Evolutionary conservation across 2,329 filamentous ascomycete species (phyloP), one percentile per base, ranked within the genome.

Genomic region (Penicillium palitans): DNA sequence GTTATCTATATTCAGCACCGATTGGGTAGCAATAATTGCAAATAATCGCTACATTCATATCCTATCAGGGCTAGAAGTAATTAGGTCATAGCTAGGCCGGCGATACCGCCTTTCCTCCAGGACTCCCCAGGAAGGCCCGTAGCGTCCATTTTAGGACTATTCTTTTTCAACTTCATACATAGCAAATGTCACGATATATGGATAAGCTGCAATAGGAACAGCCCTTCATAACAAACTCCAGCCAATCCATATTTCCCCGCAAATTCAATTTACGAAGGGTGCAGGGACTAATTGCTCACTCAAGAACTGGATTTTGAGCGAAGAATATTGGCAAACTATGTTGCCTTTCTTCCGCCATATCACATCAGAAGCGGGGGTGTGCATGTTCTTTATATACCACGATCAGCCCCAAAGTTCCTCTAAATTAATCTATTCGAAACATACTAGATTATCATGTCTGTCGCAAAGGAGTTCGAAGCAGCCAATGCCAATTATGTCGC

Each of bases 401-500:
- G 6, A 1, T 31, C 19, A 37, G 35, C 37, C 42, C 47, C 39
- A 41, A 61, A 62, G 58, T 45, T 59, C 37, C 52, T 17, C 24
- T 19, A 15, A 53, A n/a, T 52, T n/a, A 13, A 44, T 52, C 2
- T 42, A 39, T 47, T 31, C 4, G 2, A 41, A 52, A 27, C 39
- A 33, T 15, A 35, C 5, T 17, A 31, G 37, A 52, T 31, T 44
- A 62, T 17, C 21, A 72, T 71, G 70, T 69, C 68, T 13, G 64
- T 69, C 47, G 66, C 68, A 65, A 72, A 83, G 61, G 84, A 85
- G 58, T 72, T 88, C 24, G 77, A 83, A 54, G 71, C 79, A 47
- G 81, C 81, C 48, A 90, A 90, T 70, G 80, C 78, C 33, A 74
- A 79, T 33, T 87, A 88, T 67, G 81, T 79, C 5, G 74, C 79